phyloP scores from a whole-genome alignment of 495 filamentous ascomycete species.

The Aspergillus sclerotiicarbonarius region DNA sequence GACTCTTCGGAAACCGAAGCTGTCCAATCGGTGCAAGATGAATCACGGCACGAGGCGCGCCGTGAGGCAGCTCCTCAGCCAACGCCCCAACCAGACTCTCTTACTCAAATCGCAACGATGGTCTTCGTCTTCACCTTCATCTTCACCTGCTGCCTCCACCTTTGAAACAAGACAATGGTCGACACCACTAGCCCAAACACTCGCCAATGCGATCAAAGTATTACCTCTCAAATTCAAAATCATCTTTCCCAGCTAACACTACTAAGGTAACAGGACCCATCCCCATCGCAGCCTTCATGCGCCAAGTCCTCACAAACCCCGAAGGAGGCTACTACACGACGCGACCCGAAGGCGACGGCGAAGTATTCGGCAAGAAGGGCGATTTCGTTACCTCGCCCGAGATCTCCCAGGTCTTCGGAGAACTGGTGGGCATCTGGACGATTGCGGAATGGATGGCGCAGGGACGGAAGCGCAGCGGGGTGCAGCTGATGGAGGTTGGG shows the following conservation, averaged over 20 bases:
- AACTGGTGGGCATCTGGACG: constrained; percentile 90
- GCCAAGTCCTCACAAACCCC: constrained; percentile 90
- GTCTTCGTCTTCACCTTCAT: constrained; percentile 26
- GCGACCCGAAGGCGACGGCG: constrained; percentile 53
- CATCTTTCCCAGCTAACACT: constrained; percentile 5
- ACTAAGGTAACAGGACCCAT: constrained; percentile 72
- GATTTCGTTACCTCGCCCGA: constrained; percentile 97
- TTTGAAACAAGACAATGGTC: constrained; percentile 65
- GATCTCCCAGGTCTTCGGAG: constrained; percentile 95
- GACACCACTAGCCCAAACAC: constrained; percentile 81
- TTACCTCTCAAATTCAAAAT: not conserved
- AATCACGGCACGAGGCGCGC: constrained; percentile 34
- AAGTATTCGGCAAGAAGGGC: constrained; percentile 86
- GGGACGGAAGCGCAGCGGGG: constrained; percentile 63
- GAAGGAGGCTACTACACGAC: constrained; percentile 94
- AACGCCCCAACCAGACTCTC: constrained; percentile 22
- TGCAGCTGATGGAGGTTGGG: constrained; percentile 89
- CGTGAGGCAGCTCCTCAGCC: constrained; percentile 30
- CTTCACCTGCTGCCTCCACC: not conserved
- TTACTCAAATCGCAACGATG: constrained; percentile 26
- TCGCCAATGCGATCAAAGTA: constrained; percentile 82
- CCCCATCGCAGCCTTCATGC: constrained; percentile 92
- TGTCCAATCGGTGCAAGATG: constrained; percentile 21
- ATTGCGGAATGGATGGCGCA: constrained; percentile 95
- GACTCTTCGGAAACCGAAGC: too few species aligned